Conservation (phyloP, 257 asterid species). For the Rauvolfia tetraphylla region DNA sequence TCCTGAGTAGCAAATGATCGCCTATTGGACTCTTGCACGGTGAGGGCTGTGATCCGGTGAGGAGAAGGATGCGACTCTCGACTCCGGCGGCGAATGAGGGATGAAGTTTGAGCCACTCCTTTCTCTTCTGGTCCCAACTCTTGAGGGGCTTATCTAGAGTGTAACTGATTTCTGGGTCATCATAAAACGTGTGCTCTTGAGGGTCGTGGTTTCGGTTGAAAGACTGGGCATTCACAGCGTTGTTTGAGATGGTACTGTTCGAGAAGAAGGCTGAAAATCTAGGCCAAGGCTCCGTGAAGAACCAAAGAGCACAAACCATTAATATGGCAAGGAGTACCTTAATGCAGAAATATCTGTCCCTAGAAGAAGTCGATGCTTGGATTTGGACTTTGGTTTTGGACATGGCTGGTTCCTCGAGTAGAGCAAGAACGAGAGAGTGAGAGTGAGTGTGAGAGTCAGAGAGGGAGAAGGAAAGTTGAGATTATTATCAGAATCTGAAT, state of each 20-base stretch:
- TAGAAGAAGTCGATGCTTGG: slow-evolving; percentile 1
- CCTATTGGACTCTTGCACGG: slow-evolving; percentile 59
- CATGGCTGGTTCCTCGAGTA: slow-evolving; percentile 2
- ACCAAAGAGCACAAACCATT: slow-evolving; percentile 37
- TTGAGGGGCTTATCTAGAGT: slow-evolving; percentile 49
- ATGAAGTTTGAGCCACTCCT: slow-evolving; percentile 51
- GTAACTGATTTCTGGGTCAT: slow-evolving; percentile 50
- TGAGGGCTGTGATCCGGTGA: slow-evolving; percentile 71
- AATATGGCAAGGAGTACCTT: slow-evolving; percentile 12
- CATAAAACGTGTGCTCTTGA: slow-evolving; percentile 51
- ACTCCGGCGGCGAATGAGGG: slow-evolving; percentile 24
- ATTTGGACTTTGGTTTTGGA: slow-evolving; percentile 1
- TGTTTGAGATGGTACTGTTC: too few relatives aligned
- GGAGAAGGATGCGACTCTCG: slow-evolving; percentile 42
- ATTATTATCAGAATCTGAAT: not conserved
- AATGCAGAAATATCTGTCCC: not conserved
- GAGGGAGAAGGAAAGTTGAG: not conserved
- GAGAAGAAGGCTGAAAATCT: slow-evolving; percentile 27
- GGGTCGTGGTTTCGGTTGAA: slow-evolving; percentile 32
- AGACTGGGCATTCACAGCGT: not conserved
- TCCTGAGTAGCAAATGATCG: slow-evolving; percentile 53
- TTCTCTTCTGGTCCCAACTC: slow-evolving; percentile 65
- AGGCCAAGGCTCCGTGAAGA: slow-evolving; percentile 37
- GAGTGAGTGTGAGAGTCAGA: not conserved
- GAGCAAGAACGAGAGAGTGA: not conserved